phyloP scores from a whole-genome alignment of 352 stramenopile genomes.

The Globisporangium nodosum region DNA sequence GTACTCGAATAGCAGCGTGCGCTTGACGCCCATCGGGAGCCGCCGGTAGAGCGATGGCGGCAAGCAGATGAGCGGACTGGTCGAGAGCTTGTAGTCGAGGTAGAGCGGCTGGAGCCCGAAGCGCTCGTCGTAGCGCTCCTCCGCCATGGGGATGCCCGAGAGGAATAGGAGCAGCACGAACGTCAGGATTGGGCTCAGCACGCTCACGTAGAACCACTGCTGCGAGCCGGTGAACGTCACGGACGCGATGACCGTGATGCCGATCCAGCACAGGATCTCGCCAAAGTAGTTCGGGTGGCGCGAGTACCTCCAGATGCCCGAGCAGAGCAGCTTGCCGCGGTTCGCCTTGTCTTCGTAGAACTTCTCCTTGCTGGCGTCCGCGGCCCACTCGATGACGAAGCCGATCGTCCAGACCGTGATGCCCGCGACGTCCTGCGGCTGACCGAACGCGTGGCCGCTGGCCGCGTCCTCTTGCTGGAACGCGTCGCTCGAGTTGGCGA shows the following conservation, averaged over 20 bases:
- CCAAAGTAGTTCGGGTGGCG: slow-evolving; percentile 93
- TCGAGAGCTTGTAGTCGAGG: slow-evolving; percentile 59
- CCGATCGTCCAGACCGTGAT: slow-evolving; percentile 51
- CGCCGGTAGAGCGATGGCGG: slow-evolving; percentile 35
- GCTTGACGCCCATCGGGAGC: slow-evolving; percentile 35
- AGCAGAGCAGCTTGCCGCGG: slow-evolving; percentile 46
- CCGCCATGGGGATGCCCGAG: slow-evolving; percentile 56
- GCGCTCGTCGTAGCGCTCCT: slow-evolving; percentile 57
- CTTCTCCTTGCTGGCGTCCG: slow-evolving; percentile 51
- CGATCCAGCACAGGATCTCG: slow-evolving; percentile 89
- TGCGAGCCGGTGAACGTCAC: slow-evolving; percentile 30
- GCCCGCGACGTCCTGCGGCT: slow-evolving; percentile 30
- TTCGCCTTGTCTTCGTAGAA: slow-evolving; percentile 50
- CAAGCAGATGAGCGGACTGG: slow-evolving; percentile 50
- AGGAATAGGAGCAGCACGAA: slow-evolving; percentile 69
- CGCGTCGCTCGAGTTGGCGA: slow-evolving; percentile 44
- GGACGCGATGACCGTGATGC: slow-evolving; percentile 37
- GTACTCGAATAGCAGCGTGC: slow-evolving; percentile 42
- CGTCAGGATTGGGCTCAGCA: slow-evolving; percentile 44
- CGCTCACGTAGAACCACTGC: slow-evolving; percentile 42
- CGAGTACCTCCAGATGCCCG: slow-evolving; percentile 81
- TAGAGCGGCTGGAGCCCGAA: slow-evolving; percentile 51
- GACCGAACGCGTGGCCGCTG: slow-evolving; percentile 24
- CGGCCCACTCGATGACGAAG: slow-evolving; percentile 47
- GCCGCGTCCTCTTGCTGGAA: slow-evolving; percentile 4